Percentiles rank a stretch among this genome's conserved stretches.
Evolutionary conservation across 2,329 filamentous ascomycete species (phyloP).

Genomic region (Metarhizium album): DNA sequence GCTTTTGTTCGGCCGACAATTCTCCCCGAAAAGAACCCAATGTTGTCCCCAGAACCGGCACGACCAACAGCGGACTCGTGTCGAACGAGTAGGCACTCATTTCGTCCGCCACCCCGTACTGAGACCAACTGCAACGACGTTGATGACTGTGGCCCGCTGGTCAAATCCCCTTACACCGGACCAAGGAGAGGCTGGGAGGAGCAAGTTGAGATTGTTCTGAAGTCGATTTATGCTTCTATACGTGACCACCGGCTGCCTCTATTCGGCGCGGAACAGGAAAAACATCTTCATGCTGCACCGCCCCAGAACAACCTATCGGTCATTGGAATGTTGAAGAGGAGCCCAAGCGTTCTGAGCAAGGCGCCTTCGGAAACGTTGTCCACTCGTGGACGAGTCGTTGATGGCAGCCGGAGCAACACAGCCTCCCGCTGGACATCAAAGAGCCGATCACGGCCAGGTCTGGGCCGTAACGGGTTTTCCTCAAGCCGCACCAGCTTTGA

Average conservation of each 20-base stretch:
- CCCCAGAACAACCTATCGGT: conserved; percentile 59
- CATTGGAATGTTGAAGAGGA: conserved; percentile 68
- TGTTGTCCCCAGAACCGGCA: conserved; percentile 22
- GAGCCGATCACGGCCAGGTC: conserved; percentile 65
- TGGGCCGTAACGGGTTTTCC: conserved; percentile 69
- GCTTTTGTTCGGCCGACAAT: conserved; percentile 51
- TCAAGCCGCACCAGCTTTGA: conserved; percentile 93
- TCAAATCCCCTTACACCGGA: conserved; percentile 67
- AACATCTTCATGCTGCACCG: conserved; percentile 22
- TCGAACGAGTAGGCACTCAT: conserved; percentile 34
- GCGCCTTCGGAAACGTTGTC: conserved; percentile 74
- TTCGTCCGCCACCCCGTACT: conserved; percentile 37
- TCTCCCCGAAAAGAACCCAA: conserved; percentile 32
- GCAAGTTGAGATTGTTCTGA: conserved; percentile 82
- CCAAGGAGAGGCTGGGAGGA: conserved; percentile 72
- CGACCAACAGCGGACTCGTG: conserved; percentile 26
- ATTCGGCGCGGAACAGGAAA: conserved; percentile 55
- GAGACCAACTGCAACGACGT: conserved; percentile 30
- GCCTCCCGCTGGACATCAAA: conserved; percentile 78
- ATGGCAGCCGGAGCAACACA: conserved; percentile 40
- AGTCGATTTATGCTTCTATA: conserved; percentile 85
- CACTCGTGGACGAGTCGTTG: conserved; percentile 57
- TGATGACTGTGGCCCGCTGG: conserved; percentile 62
- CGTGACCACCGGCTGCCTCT: conserved; percentile 77
- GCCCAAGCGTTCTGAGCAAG: conserved; percentile 86